Conservation (phyloP, 2,329 filamentous ascomycete species). For the Macrophomina pseudophaseolina region DNA sequence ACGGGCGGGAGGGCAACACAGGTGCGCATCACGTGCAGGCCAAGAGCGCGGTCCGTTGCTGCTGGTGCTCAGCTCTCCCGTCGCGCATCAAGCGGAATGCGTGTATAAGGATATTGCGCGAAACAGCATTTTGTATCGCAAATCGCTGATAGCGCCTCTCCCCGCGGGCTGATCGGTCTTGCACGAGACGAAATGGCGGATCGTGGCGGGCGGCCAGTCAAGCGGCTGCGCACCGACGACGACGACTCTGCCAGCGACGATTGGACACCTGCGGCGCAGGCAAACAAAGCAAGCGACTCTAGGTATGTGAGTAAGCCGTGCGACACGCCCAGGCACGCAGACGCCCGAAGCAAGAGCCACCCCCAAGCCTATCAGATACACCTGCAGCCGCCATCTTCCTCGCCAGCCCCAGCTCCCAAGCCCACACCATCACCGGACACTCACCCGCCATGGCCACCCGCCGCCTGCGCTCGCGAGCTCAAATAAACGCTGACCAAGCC, state of each 20-base stretch:
- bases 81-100: conserved; percentile 22
- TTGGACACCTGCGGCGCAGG: conserved; percentile 34
- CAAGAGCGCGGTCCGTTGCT: conserved; percentile 9
- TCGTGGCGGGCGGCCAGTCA: conserved; percentile 35
- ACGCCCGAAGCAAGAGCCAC: conserved; percentile 21
- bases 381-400: conserved; percentile 17
- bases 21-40: conserved; percentile 11
- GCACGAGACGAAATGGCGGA: conserved; percentile 11
- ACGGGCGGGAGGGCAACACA: neutral
- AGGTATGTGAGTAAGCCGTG: conserved; percentile 27
- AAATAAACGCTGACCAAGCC: conserved; percentile 35
- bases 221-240: conserved; percentile 48
- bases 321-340: conserved; percentile 23
- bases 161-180: neutral
- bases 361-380: conserved; percentile 24
- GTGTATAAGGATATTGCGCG: neutral
- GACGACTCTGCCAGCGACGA: conserved; percentile 43
- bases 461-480: conserved; percentile 45
- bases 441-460: conserved; percentile 36
- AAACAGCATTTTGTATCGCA: conserved; percentile 17
- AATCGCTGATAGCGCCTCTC: neutral
- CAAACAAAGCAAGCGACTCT: conserved; percentile 28
- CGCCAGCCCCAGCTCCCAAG: neutral
- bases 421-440: neutral
- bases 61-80: conserved; percentile 6